phyloP scores from a whole-genome alignment of 306 rosid genomes.

The Cicer yamashitae region DNA sequence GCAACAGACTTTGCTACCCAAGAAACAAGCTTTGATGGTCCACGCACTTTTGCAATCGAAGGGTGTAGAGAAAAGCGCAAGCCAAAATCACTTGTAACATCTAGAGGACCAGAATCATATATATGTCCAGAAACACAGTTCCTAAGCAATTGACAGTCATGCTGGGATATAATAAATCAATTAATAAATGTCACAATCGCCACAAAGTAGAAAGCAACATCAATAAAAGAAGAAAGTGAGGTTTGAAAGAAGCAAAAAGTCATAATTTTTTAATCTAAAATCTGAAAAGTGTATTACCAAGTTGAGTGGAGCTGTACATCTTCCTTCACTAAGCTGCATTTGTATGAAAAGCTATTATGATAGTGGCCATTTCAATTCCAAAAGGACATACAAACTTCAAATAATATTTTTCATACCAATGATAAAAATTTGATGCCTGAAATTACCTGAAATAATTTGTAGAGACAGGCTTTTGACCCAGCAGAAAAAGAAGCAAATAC shows the following conservation, averaged over 20 bases:
- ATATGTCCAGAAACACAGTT: conserved; percentile 81
- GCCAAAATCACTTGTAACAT: conserved; percentile 92
- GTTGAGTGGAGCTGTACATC: conserved; percentile 66
- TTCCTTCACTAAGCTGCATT: conserved; percentile 87
- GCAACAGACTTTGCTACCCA: conserved; percentile 87
- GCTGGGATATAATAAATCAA: conserved; percentile 57
- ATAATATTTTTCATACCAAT: conserved; percentile 30
- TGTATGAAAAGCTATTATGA: conserved; percentile 35
- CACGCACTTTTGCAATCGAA: conserved; percentile 74
- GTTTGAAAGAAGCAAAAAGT: conserved; percentile 18
- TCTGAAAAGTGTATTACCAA: conserved; percentile 57
- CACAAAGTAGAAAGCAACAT: not conserved
- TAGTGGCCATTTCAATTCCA: conserved; percentile 33
- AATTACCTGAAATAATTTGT: conserved; percentile 81
- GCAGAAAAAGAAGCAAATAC: conserved; percentile 86
- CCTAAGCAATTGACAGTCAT: conserved; percentile 68
- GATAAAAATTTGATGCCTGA: conserved; percentile 25
- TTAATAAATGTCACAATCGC: conserved; percentile 28
- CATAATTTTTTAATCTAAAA: conserved; percentile 5
- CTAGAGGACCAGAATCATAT: conserved; percentile 91
- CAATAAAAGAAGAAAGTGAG: conserved; percentile 26
- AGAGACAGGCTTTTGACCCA: conserved; percentile 90
- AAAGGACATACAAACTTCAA: conserved; percentile 35
- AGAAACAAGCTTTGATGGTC: conserved; percentile 78
- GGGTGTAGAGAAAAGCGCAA: conserved; percentile 79